phyloP scores from a whole-genome alignment of 192 early-diverging fungal genomes.

The Lobosporangium transversale region DNA sequence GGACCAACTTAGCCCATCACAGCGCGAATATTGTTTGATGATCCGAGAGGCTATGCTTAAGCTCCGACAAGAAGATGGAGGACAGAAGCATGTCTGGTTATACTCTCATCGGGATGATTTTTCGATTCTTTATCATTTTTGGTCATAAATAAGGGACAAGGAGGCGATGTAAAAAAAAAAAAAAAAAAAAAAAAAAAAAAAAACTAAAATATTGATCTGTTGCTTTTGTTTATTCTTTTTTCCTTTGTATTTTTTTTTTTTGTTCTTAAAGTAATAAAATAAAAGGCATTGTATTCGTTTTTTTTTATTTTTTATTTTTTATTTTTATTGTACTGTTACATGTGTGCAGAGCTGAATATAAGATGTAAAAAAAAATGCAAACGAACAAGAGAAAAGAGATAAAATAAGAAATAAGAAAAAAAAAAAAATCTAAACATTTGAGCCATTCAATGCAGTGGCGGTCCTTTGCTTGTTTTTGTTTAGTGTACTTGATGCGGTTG shows the following conservation, averaged over 20 bases:
- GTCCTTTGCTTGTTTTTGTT: not conserved
- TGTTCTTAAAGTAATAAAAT: no score
- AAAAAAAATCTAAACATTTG: not conserved
- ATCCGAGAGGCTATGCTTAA: conserved; percentile 57
- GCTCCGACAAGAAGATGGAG: conserved; percentile 56
- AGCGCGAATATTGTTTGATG: conserved; percentile 57
- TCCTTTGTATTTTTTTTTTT: no score
- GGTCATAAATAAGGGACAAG: conserved; percentile 52
- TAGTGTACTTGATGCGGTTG: not conserved
- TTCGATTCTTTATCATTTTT: conserved; percentile 66
- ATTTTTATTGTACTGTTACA: no score
- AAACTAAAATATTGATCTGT: no score
- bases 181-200: no score
- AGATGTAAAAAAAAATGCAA: not conserved
- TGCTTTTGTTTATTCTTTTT: no score
- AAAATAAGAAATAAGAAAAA: not conserved
- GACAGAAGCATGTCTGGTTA: conserved; percentile 71
- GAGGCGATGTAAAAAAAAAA: no score
- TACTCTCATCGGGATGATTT: conserved; percentile 76
- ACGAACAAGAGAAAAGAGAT: not conserved
- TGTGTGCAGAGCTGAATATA: not conserved
- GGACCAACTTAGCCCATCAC: conserved; percentile 54
- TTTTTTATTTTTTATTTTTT: no score
- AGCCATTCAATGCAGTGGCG: not conserved
- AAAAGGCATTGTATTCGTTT: no score